Percentiles rank a stretch among this genome's conserved stretches.
Conservation (phyloP, 805 yeast species). For the Metschnikowia chrysomelidarum region DNA sequence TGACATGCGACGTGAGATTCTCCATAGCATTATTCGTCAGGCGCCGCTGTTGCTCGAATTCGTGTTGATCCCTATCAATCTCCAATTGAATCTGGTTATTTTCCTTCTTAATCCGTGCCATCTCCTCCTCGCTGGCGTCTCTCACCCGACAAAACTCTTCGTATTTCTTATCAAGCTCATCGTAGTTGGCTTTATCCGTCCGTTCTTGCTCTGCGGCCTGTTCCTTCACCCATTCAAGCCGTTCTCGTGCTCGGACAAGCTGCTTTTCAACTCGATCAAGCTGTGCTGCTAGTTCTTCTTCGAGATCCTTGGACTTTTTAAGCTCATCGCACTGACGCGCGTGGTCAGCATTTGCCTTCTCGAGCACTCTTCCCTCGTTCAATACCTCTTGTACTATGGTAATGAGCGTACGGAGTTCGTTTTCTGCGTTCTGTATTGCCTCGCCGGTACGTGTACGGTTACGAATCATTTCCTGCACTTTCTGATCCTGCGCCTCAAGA, state of each 20-base stretch:
- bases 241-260: slow-evolving; percentile 46
- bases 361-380: slow-evolving; percentile 44
- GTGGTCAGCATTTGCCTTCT: slow-evolving; percentile 34
- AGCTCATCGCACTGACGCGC: slow-evolving; percentile 33
- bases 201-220: slow-evolving; percentile 47
- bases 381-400: slow-evolving; percentile 51
- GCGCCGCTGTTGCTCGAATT: slow-evolving; percentile 52
- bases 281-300: slow-evolving; percentile 42
- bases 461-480: slow-evolving; percentile 44
- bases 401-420: slow-evolving; percentile 42
- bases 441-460: slow-evolving; percentile 55
- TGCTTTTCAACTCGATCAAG: slow-evolving; percentile 50
- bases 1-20: slow-evolving; percentile 53
- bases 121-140: slow-evolving; percentile 46
- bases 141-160: slow-evolving; percentile 49
- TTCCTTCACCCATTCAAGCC: slow-evolving; percentile 41
- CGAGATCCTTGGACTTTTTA: slow-evolving; percentile 36
- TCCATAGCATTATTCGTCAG: slow-evolving; percentile 54
- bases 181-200: slow-evolving; percentile 41
- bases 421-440: slow-evolving; percentile 48
- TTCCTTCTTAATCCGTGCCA: slow-evolving; percentile 46
- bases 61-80: slow-evolving; percentile 36
- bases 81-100: slow-evolving; percentile 45
- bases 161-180: slow-evolving; percentile 45
- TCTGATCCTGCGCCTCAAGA: slow-evolving; percentile 24